Conservation (phyloP, 768 basidiomycete species). For the Mycena maculata region DNA sequence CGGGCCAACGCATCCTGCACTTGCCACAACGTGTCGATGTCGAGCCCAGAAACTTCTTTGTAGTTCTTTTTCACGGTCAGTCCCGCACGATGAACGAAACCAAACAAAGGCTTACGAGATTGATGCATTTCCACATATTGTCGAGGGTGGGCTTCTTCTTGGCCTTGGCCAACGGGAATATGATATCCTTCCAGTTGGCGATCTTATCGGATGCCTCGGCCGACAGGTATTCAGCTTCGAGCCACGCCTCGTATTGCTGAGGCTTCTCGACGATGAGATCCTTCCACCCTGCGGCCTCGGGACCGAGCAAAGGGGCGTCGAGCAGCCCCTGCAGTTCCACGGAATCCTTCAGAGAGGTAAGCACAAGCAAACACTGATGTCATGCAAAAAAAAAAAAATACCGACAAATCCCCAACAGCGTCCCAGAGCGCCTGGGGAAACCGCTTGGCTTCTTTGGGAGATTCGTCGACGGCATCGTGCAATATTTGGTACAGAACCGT, state of each 20-base stretch:
- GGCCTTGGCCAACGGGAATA: conserved; percentile 70
- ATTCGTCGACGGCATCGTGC: conserved; percentile 77
- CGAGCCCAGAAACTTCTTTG: conserved; percentile 58
- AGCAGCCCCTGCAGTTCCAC: conserved; percentile 76
- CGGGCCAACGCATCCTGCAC: conserved; percentile 62
- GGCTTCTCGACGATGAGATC: conserved; percentile 63
- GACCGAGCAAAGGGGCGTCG: conserved; percentile 68
- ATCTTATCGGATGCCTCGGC: conserved; percentile 63
- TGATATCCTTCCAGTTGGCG: conserved; percentile 63
- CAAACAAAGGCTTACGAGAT: conserved; percentile 56
- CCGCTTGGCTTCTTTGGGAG: conserved; percentile 76
- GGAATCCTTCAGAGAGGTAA: conserved; percentile 57
- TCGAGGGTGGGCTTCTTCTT: conserved; percentile 62
- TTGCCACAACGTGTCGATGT: conserved; percentile 74
- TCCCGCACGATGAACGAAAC: not conserved
- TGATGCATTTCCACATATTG: conserved; percentile 72
- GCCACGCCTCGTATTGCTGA: conserved; percentile 72
- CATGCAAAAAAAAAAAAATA: conserved; percentile 43
- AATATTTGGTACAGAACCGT: conserved; percentile 74
- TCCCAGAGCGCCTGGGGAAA: conserved; percentile 87
- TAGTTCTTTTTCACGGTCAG: conserved; percentile 66
- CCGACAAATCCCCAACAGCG: conserved; percentile 84
- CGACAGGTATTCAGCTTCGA: conserved; percentile 75
- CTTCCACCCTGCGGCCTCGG: conserved; percentile 66
- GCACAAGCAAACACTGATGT: not conserved